phyloP scores from a whole-genome alignment of 495 filamentous ascomycete species.

The Penicillium diatomitis region DNA sequence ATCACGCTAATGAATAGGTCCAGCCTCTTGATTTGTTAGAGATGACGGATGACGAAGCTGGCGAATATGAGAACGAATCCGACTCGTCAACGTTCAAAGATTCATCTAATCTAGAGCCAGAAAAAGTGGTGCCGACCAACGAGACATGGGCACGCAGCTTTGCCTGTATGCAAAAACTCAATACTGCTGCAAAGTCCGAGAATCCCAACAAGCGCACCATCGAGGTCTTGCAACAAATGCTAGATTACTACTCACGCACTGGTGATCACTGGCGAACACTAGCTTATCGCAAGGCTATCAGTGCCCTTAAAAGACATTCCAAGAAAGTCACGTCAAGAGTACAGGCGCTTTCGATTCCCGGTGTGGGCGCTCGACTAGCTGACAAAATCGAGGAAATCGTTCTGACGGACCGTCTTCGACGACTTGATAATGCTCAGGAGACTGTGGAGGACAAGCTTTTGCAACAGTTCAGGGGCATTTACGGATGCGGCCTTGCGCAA shows the following conservation, averaged over 20 bases:
- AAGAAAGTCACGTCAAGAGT: slow-evolving; percentile 56
- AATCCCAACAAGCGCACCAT: slow-evolving; percentile 72
- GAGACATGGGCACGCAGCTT: slow-evolving; percentile 45
- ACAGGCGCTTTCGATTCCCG: slow-evolving; percentile 59
- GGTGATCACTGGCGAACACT: slow-evolving; percentile 72
- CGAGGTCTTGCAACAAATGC: slow-evolving; percentile 71
- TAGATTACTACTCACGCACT: slow-evolving; percentile 65
- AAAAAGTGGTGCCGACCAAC: slow-evolving; percentile 10
- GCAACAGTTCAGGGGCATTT: slow-evolving; percentile 64
- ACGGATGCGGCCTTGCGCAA: slow-evolving; percentile 63
- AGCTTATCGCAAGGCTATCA: slow-evolving; percentile 75
- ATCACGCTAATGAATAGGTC: neutral
- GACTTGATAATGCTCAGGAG: slow-evolving; percentile 57
- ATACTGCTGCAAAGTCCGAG: slow-evolving; percentile 22
- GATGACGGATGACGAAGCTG: slow-evolving; percentile 13
- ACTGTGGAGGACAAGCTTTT: slow-evolving; percentile 58
- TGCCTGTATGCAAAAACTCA: slow-evolving; percentile 58
- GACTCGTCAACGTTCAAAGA: slow-evolving; percentile 13
- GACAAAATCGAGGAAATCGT: slow-evolving; percentile 90
- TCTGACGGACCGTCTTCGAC: slow-evolving; percentile 60
- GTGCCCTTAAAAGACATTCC: slow-evolving; percentile 57
- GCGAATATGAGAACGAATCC: slow-evolving; percentile 11
- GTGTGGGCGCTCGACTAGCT: slow-evolving; percentile 69
- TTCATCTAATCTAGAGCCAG: slow-evolving; percentile 8
- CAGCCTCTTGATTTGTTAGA: slow-evolving; percentile 38